These are phyloP conservation scores for Colletotrichum sidae DNA, from an alignment of 2,329 filamentous ascomycete species.

Conservation along the genomic window DNA sequence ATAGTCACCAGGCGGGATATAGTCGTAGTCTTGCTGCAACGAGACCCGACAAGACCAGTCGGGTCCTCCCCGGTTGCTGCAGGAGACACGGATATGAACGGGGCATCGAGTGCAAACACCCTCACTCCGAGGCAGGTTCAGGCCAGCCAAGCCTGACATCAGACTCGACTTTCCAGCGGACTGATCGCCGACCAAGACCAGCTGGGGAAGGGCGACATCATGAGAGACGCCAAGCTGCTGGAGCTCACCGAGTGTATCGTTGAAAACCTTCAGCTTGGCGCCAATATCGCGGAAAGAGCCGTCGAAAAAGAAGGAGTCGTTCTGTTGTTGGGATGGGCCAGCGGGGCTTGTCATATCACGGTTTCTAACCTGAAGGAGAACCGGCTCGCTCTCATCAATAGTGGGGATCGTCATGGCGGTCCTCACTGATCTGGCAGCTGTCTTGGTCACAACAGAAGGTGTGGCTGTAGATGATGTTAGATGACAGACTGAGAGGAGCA, in stretches of 20 bases:
- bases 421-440: slow-evolving; percentile 7
- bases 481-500: not conserved
- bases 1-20: slow-evolving; percentile 54
- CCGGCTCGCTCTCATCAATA: slow-evolving; percentile 48
- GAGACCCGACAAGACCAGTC: slow-evolving; percentile 77
- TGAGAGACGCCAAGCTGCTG: slow-evolving; percentile 79
- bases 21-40: slow-evolving; percentile 74
- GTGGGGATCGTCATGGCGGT: slow-evolving; percentile 29
- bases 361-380: slow-evolving; percentile 52
- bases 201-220: slow-evolving; percentile 77
- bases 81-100: slow-evolving; percentile 79
- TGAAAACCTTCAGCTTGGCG: slow-evolving; percentile 71
- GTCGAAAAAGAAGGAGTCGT: slow-evolving; percentile 54
- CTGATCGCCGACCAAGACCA: slow-evolving; percentile 88
- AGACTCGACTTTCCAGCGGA: slow-evolving; percentile 83
- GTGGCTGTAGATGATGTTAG: slow-evolving; percentile 44
- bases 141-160: slow-evolving; percentile 74
- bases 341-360: slow-evolving; percentile 39
- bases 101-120: slow-evolving; percentile 86
- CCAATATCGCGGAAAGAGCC: slow-evolving; percentile 66
- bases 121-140: slow-evolving; percentile 76
- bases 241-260: slow-evolving; percentile 75
- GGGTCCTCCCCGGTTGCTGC: slow-evolving; percentile 43
- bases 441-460: slow-evolving; percentile 46
- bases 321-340: slow-evolving; percentile 42